A percentile compares a stretch with the other conserved stretches of the same genome.
Conservation (phyloP, 768 basidiomycete species). For the Tricholoma furcatifolium region DNA sequence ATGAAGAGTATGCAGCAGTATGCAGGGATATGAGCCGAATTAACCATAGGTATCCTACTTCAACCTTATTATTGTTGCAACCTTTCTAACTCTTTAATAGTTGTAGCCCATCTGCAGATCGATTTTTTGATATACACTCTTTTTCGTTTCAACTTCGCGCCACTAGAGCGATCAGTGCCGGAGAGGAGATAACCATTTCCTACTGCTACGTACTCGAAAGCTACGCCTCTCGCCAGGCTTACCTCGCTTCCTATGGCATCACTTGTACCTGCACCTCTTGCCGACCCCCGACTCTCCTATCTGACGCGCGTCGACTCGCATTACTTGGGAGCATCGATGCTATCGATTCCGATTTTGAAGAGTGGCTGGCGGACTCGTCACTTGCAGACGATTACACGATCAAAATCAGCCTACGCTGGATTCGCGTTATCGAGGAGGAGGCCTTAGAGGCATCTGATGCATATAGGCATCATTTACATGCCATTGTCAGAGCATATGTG, state of each 20-base stretch:
- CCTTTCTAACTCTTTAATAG: slow-evolving; percentile 13
- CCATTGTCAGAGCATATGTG: slow-evolving; percentile 17
- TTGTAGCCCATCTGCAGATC: slow-evolving; percentile 28
- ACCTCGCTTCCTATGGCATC: slow-evolving; percentile 29
- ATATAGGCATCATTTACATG: slow-evolving; percentile 16
- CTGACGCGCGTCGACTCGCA: slow-evolving; percentile 22
- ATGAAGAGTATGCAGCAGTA: slow-evolving; percentile 22
- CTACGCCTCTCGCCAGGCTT: slow-evolving; percentile 21
- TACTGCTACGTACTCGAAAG: slow-evolving; percentile 23
- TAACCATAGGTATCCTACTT: slow-evolving; percentile 32
- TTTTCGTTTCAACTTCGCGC: slow-evolving; percentile 30
- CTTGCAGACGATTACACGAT: slow-evolving; percentile 19
- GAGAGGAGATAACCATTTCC: slow-evolving; percentile 29
- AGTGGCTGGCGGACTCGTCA: slow-evolving; percentile 15
- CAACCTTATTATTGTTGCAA: background rate
- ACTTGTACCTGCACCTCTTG: slow-evolving; percentile 26
- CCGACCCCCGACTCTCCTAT: slow-evolving; percentile 16
- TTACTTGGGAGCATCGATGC: slow-evolving; percentile 13
- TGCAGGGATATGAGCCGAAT: slow-evolving; percentile 31
- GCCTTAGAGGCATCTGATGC: slow-evolving; percentile 17
- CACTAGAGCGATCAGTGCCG: slow-evolving; percentile 23
- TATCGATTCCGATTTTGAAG: slow-evolving; percentile 11
- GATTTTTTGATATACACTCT: slow-evolving; percentile 25
- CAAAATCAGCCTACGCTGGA: slow-evolving; percentile 17
- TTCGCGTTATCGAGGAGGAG: slow-evolving; percentile 16